Conservation (phyloP, 331 rosid species). For the Quercus lobata region DNA sequence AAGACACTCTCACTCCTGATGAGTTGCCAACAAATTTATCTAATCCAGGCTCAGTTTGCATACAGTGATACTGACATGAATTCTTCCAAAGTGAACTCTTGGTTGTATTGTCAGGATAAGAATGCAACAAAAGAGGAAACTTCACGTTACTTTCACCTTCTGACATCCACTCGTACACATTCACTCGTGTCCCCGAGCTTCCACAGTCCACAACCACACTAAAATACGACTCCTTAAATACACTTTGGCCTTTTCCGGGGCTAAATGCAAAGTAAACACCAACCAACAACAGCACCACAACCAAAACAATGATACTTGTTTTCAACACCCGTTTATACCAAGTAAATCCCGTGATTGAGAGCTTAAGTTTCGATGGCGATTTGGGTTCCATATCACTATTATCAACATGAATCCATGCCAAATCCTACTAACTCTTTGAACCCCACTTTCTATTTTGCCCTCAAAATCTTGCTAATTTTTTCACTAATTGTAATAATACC, state of each 20-base stretch:
- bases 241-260: constrained; percentile 11
- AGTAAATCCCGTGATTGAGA: constrained; percentile 18
- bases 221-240: constrained; percentile 37
- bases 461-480: not conserved
- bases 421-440: not conserved
- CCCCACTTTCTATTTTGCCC: not conserved
- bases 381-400: constrained; percentile 53
- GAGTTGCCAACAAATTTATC: constrained; percentile 70
- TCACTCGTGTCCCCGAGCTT: constrained; percentile 61
- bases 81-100: constrained; percentile 36
- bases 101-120: constrained; percentile 53
- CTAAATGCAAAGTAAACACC: constrained; percentile 45
- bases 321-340: constrained; percentile 27
- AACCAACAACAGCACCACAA: constrained; percentile 30
- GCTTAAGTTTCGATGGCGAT: constrained; percentile 63
- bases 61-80: constrained; percentile 70
- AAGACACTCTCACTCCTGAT: constrained; percentile 43
- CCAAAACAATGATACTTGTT: constrained; percentile 13
- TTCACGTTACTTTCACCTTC: constrained; percentile 15
- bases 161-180: constrained; percentile 49
- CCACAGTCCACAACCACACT: constrained; percentile 81
- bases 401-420: not conserved
- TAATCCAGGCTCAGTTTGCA: constrained; percentile 86
- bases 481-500: not conserved
- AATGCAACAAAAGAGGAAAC: constrained; percentile 55